Evolutionary conservation across 2,329 filamentous ascomycete genomes (phyloP).

Genomic region (Lachnellula occidentalis): DNA sequence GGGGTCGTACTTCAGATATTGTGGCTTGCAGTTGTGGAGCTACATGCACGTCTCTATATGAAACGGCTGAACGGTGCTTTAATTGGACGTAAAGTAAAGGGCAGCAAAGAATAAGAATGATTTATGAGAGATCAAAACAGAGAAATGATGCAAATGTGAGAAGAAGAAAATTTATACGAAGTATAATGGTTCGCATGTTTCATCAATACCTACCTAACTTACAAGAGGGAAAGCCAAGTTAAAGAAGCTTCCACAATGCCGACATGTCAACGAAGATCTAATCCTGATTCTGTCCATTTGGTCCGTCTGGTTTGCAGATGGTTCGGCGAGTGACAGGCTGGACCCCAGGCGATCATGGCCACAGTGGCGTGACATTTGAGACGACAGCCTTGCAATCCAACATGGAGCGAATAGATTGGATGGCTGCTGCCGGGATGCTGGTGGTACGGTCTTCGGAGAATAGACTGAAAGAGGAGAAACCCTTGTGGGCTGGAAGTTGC

Average conservation of each 20-base stretch:
- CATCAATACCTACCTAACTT: too few species aligned
- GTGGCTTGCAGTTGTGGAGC: not conserved
- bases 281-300: not conserved
- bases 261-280: not conserved
- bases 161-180: too few species aligned
- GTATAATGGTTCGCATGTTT: too few species aligned
- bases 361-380: slow-evolving; percentile 19
- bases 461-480: too few species aligned
- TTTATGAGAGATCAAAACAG: not conserved
- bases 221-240: not conserved
- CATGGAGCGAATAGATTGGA: not conserved
- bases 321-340: not conserved
- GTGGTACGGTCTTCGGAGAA: too few species aligned
- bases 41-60: not conserved
- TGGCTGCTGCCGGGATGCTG: too few species aligned
- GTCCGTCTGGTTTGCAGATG: slow-evolving; percentile 1
- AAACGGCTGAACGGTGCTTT: not conserved
- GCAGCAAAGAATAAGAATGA: not conserved
- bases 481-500: too few species aligned
- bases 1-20: not conserved
- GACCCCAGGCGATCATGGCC: slow-evolving; percentile 8
- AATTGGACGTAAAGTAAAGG: not conserved
- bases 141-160: too few species aligned
- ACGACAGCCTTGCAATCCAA: slow-evolving; percentile 4
- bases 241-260: not conserved